A percentile compares a stretch with the other conserved stretches of the same genome.
These are phyloP conservation scores for Abelmoschus esculentus DNA, from an alignment of 345 rosid species.

Conservation along the genomic window DNA sequence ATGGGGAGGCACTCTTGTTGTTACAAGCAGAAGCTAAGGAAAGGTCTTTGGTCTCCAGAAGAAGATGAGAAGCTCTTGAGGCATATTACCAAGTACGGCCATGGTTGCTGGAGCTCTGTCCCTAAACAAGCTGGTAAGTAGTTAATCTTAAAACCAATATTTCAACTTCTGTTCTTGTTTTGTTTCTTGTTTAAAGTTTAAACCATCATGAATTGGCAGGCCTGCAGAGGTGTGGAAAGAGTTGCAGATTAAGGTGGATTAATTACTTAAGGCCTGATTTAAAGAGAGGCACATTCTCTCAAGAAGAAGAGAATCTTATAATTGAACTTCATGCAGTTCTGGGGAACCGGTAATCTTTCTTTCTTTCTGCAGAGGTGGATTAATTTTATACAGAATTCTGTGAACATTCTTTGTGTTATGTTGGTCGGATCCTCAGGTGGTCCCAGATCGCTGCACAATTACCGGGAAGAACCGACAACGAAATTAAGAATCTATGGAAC, in stretches of 20 bases:
- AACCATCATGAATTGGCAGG: constrained; percentile 31
- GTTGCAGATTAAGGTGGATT: constrained; percentile 95
- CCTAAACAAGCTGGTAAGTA: constrained; percentile 82
- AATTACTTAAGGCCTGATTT: constrained; percentile 95
- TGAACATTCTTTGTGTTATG: constrained; percentile 4
- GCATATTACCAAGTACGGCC: constrained; percentile 83
- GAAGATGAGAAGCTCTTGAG: constrained; percentile 92
- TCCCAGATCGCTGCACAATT: constrained; percentile 64
- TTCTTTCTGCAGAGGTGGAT: too few species aligned
- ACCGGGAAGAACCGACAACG: constrained; percentile 69
- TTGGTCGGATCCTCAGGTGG: constrained; percentile 30
- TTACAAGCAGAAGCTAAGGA: constrained; percentile 92
- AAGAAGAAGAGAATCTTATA: constrained; percentile 77
- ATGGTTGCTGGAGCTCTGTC: constrained; percentile 99
- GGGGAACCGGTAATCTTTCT: constrained; percentile 59
- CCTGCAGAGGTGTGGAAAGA: constrained; percentile 93
- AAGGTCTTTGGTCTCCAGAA: constrained; percentile 99
- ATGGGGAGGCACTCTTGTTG: constrained; percentile 99
- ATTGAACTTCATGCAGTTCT: constrained; percentile 87
- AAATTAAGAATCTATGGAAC: constrained; percentile 58
- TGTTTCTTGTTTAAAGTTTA: not conserved
- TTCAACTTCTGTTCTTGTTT: not conserved
- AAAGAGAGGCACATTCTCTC: constrained; percentile 93
- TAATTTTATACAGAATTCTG: not conserved
- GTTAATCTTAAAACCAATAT: not conserved